These are phyloP conservation scores for Tylopilus rubrobrunneus DNA, from an alignment of 768 basidiomycete species.

Conservation along the genomic window DNA sequence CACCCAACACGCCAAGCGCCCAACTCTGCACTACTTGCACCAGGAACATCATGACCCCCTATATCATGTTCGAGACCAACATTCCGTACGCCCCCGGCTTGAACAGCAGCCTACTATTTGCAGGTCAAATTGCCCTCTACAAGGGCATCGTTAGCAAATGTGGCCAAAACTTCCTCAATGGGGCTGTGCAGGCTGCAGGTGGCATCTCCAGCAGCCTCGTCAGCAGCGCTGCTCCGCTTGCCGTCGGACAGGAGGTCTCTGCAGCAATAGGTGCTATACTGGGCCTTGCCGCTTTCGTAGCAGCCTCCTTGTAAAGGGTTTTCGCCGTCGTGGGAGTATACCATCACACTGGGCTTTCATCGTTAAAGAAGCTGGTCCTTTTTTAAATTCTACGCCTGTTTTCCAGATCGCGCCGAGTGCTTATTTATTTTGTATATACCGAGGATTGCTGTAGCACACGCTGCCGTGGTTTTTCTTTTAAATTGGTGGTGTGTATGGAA, in stretches of 20 bases:
- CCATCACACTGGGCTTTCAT: conserved; percentile 16
- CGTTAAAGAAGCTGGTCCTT: conserved; percentile 21
- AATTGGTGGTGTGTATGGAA: background rate
- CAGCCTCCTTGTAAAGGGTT: conserved; percentile 24
- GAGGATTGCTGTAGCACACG: conserved; percentile 6
- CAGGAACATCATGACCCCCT: conserved; percentile 67
- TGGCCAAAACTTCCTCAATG: conserved; percentile 64
- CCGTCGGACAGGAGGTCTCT: conserved; percentile 23
- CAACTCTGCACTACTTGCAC: conserved; percentile 81
- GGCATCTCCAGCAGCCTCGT: conserved; percentile 40
- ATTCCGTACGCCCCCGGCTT: conserved; percentile 78
- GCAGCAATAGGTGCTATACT: conserved; percentile 30
- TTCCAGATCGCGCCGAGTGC: background rate
- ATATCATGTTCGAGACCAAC: conserved; percentile 70
- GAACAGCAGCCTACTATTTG: conserved; percentile 56
- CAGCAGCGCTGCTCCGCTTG: conserved; percentile 27
- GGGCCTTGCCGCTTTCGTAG: conserved; percentile 32
- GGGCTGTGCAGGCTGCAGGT: conserved; percentile 67
- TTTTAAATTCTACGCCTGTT: conserved; percentile 14
- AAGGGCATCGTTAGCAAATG: conserved; percentile 57
- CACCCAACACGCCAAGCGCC: conserved; percentile 32
- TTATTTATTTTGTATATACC: conserved; percentile 22
- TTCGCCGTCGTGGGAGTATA: conserved; percentile 13
- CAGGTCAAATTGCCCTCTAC: conserved; percentile 66
- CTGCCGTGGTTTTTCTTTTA: background rate